Evolutionary conservation across 2,329 filamentous ascomycete genomes (phyloP), one percentile per base, ranked within the genome.

Genomic region (Penicillium glabrum): DNA sequence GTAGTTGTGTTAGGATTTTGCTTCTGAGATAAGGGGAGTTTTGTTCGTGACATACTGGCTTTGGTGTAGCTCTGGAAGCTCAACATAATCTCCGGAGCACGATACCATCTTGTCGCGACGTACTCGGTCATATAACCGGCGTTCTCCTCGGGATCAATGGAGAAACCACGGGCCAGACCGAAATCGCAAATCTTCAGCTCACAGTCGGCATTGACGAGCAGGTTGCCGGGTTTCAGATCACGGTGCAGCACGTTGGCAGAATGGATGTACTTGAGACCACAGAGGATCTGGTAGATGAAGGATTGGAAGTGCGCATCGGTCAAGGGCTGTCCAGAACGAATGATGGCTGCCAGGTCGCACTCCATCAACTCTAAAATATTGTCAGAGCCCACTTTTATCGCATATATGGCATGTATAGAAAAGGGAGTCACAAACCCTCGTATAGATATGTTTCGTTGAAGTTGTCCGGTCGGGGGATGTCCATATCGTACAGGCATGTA

Each of bases 31-130:
- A 29, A n/a, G 27, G 23, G 62, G 50, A 29, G 16, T 5, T 48
- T 29, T 54, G 9, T 27, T 31, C 41, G 13, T 21, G 3, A 93
- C 93, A 56, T 86, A 98, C 95, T 99, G 67, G 95, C 95, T 91
- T 99, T 99, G 70, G 95, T 99, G 78, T 99, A 99, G 81, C 92
- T 97, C 79, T 98, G 93, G 86, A 99, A 99, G 81, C 92, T 97
- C 76, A 99, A 81, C 95, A 99, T 99, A 68, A 99, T 99, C 77
- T 99, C 95, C 5, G 95, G 95, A 3, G 95, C 95, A 78, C 95
- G 89, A 77, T 99, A 99, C 95, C 95, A 99, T 80, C 95, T 86
- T 51, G 95, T 99, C 50, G 95, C 95, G 54, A 99, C 95, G 71
- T 99, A 99, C 79, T 99, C 95, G 11, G 95, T 99, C 95, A 99